Conservation (phyloP, 768 basidiomycete species). For the Xerocomellus amylosporus region DNA sequence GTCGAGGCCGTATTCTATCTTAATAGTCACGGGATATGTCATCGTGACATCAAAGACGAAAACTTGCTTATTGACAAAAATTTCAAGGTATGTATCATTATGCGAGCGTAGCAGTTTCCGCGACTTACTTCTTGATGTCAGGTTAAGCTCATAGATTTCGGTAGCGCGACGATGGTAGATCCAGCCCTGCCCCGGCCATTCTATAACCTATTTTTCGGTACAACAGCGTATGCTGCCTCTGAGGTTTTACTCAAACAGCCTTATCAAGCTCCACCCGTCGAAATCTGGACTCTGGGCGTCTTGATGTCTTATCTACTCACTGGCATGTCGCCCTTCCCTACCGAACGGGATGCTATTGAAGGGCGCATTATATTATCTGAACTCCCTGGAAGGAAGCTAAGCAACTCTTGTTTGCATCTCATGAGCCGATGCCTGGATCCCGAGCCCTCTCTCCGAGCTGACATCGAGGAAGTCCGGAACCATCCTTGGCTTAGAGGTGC, state of each 20-base stretch:
- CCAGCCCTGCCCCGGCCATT: constrained; percentile 58
- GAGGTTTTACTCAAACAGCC: constrained; percentile 86
- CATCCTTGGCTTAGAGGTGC: constrained; percentile 72
- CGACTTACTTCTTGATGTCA: constrained; percentile 30
- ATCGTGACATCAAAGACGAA: constrained; percentile 97
- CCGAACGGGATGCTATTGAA: constrained; percentile 72
- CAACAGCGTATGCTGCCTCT: constrained; percentile 92
- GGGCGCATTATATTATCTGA: constrained; percentile 58
- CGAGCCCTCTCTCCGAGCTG: constrained; percentile 75
- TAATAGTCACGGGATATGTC: constrained; percentile 78
- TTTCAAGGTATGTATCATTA: constrained; percentile 50
- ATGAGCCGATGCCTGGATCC: constrained; percentile 81
- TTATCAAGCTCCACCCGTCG: constrained; percentile 91
- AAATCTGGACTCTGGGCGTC: constrained; percentile 95
- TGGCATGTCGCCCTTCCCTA: constrained; percentile 90
- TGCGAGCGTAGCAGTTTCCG: background rate
- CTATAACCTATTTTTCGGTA: constrained; percentile 85
- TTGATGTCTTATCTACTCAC: constrained; percentile 93
- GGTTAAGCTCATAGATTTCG: constrained; percentile 97
- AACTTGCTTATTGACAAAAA: constrained; percentile 80
- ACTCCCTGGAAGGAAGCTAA: constrained; percentile 36
- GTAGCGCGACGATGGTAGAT: constrained; percentile 78
- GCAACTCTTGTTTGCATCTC: constrained; percentile 53
- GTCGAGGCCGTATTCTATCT: constrained; percentile 83
- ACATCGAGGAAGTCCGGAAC: constrained; percentile 74